A percentile compares a stretch with the other conserved stretches of the same genome.
Evolutionary conservation across 768 basidiomycete species (phyloP).

Genomic region (Arthromyces matolae): DNA sequence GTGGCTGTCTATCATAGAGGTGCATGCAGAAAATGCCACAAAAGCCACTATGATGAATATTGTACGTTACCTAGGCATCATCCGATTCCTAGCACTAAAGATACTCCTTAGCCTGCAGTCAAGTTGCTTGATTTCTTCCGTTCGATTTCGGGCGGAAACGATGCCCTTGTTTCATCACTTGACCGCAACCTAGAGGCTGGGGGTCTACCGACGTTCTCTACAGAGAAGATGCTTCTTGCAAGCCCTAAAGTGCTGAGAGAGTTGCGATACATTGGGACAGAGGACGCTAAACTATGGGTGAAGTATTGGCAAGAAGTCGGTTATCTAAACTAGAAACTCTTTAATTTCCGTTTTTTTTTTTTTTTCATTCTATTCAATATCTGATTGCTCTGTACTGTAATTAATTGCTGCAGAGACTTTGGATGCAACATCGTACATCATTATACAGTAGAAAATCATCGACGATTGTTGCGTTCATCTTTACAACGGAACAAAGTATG

Average conservation of each 20-base stretch:
- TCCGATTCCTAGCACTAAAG: not conserved
- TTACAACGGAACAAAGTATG: too few relatives aligned
- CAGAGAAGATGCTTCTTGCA: not conserved
- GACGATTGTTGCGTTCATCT: too few relatives aligned
- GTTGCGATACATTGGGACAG: not conserved
- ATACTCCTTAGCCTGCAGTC: conserved; percentile 8
- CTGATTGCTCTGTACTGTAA: too few relatives aligned
- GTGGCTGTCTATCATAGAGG: conserved; percentile 20
- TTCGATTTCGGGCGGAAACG: not conserved
- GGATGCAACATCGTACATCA: too few relatives aligned
- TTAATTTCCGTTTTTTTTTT: too few relatives aligned
- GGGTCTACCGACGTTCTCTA: not conserved
- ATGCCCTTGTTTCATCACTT: not conserved
- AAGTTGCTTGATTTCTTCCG: conserved; percentile 17
- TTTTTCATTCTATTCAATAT: too few relatives aligned
- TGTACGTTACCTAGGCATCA: conserved; percentile 13
- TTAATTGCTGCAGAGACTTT: too few relatives aligned
- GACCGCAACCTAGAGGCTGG: not conserved
- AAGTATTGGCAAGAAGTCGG: not conserved
- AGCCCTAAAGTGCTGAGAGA: not conserved
- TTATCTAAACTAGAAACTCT: not conserved
- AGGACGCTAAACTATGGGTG: conserved; percentile 1
- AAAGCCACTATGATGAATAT: conserved; percentile 9
- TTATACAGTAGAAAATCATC: too few relatives aligned
- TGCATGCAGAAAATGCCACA: conserved; percentile 3